Evolutionary conservation across 2,329 filamentous ascomycete genomes (phyloP).

Genomic region (Xylaria arbuscula): DNA sequence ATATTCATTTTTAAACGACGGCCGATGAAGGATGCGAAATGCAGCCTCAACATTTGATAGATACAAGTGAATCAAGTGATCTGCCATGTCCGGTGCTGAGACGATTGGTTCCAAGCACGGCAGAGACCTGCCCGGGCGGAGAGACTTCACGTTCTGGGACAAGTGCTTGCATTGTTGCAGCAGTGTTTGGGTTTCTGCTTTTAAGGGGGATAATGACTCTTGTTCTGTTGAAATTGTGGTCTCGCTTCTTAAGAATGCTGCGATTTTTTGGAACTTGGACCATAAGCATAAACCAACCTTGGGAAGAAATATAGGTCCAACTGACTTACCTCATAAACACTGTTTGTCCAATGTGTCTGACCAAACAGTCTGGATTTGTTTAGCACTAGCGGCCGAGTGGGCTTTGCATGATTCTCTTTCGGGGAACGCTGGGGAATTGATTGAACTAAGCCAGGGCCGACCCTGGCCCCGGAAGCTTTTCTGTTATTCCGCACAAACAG

Average conservation of each 20-base stretch:
- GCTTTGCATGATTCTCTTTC: not conserved
- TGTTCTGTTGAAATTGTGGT: not conserved
- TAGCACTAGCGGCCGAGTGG: not conserved
- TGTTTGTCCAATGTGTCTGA: constrained; percentile 67
- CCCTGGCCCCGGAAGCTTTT: not conserved
- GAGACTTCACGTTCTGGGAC: constrained; percentile 11
- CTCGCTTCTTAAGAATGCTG: constrained; percentile 24
- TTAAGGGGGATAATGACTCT: not conserved
- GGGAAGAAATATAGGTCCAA: not conserved
- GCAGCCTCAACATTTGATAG: constrained; percentile 60
- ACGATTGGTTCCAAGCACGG: constrained; percentile 55
- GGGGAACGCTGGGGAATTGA: not conserved
- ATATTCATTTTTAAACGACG: constrained; percentile 61
- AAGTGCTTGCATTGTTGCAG: constrained; percentile 27
- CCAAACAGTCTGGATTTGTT: constrained; percentile 68
- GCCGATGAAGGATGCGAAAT: constrained; percentile 63
- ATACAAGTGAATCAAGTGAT: constrained; percentile 62
- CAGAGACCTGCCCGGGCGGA: constrained; percentile 53
- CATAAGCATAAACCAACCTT: constrained; percentile 5
- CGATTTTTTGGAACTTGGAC: constrained; percentile 23
- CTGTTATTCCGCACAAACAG: not conserved
- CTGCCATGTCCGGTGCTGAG: constrained; percentile 58
- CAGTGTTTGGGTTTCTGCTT: not conserved
- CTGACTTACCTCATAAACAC: constrained; percentile 56
- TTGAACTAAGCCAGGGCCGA: not conserved